A percentile compares a stretch with the other conserved stretches of the same genome.
These are phyloP conservation scores for Pythium pyrilobum DNA, from an alignment of 352 stramenopile species.

Conservation along the genomic window DNA sequence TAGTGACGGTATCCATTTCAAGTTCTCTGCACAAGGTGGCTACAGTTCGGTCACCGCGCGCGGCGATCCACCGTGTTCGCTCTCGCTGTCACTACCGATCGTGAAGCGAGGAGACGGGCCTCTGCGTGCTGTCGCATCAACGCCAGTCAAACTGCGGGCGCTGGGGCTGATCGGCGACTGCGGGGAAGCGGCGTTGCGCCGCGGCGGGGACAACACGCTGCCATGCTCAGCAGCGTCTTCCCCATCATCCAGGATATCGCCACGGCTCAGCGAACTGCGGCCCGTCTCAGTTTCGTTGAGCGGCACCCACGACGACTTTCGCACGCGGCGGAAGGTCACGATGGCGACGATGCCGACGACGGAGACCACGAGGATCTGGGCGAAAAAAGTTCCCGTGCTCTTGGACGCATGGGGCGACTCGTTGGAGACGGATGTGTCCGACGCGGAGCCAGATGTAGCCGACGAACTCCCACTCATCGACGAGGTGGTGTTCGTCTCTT, in stretches of 20 bases:
- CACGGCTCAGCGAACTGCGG: constrained; percentile 7
- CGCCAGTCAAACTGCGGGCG: neutral
- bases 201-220: constrained; percentile 5
- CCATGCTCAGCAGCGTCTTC: constrained; percentile 4
- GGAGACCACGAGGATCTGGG: constrained; percentile 43
- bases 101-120: constrained; percentile 18
- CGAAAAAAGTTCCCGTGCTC: constrained; percentile 36
- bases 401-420: constrained; percentile 12
- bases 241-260: constrained; percentile 8
- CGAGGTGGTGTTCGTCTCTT: neutral
- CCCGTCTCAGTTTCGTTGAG: constrained; percentile 17
- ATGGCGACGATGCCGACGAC: constrained; percentile 48
- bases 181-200: constrained; percentile 14
- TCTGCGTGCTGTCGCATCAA: neutral
- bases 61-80: constrained; percentile 18
- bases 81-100: constrained; percentile 25
- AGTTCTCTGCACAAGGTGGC: neutral
- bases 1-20: constrained; percentile 24
- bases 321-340: constrained; percentile 48
- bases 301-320: constrained; percentile 40
- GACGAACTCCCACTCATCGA: neutral
- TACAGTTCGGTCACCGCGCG: constrained; percentile 13
- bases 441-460: neutral
- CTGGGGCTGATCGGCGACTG: neutral
- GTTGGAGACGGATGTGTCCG: neutral